phyloP scores from a whole-genome alignment of 495 filamentous ascomycete genomes.

The Neurospora africana region DNA sequence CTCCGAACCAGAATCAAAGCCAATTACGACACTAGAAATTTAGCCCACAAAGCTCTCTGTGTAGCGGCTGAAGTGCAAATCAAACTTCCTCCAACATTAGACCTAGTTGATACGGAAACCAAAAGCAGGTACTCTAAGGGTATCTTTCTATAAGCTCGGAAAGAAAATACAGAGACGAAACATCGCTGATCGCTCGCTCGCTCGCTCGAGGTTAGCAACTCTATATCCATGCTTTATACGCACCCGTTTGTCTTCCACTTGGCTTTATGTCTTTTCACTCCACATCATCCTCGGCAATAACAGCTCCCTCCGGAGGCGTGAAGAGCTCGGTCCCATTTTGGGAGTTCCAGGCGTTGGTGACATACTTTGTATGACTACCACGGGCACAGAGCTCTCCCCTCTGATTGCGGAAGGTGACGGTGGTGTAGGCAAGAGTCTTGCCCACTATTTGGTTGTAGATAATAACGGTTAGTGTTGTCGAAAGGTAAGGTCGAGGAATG shows the following conservation, averaged over 20 bases:
- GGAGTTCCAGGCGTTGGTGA: constrained; percentile 9
- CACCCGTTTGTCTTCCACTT: not conserved
- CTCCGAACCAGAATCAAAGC: too few relatives aligned
- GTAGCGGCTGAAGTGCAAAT: not conserved
- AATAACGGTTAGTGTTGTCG: not conserved
- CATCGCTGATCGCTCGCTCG: not conserved
- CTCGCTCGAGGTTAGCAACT: not conserved
- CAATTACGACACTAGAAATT: too few relatives aligned
- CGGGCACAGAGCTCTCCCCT: constrained; percentile 71
- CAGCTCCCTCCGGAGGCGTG: constrained; percentile 8
- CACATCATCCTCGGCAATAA: constrained; percentile 4
- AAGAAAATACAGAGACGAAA: not conserved
- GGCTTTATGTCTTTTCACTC: not conserved
- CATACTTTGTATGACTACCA: constrained; percentile 91
- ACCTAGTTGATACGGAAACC: not conserved
- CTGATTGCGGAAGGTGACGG: constrained; percentile 65
- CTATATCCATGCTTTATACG: not conserved
- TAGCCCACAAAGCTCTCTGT: not conserved
- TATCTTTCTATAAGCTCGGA: not conserved
- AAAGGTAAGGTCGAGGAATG: not conserved
- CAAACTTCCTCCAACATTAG: not conserved
- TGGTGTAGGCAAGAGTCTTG: constrained; percentile 84
- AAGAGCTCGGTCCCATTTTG: constrained; percentile 1
- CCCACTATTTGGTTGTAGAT: constrained; percentile 51
- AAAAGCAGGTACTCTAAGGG: not conserved